Evolutionary conservation across 345 rosid species (phyloP), one percentile per base, ranked within the genome.

Genomic region (Firmiana major): DNA sequence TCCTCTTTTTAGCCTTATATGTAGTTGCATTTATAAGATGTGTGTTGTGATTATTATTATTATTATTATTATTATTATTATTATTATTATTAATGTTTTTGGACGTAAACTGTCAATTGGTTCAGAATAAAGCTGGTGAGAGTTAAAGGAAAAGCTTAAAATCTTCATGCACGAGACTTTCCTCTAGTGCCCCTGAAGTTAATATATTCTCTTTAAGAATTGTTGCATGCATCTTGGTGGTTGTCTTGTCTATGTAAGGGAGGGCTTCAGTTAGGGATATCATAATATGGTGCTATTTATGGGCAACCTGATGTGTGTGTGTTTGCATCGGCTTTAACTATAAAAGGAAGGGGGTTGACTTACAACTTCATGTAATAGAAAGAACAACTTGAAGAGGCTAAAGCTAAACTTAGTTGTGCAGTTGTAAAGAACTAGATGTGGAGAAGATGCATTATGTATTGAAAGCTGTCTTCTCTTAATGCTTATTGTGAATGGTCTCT

Each of bases 121-220:
- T 45, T 68, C 73, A 13, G 55, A 46, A 24, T 48, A 48, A 46
- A 46, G 10, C 22, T 17, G 40, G 51, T 36, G 31, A 21, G 55
- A 67, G 31, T 67, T 43, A 13, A 67, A 66, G 71, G 15, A 66
- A 67, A 46, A 67, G 40, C 57, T 69, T 46, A 26, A 45, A 48
- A 46, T 46, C 36, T 67, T 67, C 16, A 22, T 11, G 17, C 16
- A 43, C 24, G n/a, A 1, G 15, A 31, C 40, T 69, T 46, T 67
- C 54, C n/a, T 46, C 22, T 13, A 45, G 21, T 68, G 36, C 55
- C 21, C n/a, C 54, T 5, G 2, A 24, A 46, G 9, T 68, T 68
- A 45, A 22, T 68, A 17, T 63, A 68, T 43, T 43, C 49, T 19
- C 48, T 48, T 49, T 38, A 46, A 17, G 38, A 45, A 24, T 68